Base-by-base conservation (phyloP, 2,329 filamentous ascomycete genomes). In the Didymella lethalis region DNA sequence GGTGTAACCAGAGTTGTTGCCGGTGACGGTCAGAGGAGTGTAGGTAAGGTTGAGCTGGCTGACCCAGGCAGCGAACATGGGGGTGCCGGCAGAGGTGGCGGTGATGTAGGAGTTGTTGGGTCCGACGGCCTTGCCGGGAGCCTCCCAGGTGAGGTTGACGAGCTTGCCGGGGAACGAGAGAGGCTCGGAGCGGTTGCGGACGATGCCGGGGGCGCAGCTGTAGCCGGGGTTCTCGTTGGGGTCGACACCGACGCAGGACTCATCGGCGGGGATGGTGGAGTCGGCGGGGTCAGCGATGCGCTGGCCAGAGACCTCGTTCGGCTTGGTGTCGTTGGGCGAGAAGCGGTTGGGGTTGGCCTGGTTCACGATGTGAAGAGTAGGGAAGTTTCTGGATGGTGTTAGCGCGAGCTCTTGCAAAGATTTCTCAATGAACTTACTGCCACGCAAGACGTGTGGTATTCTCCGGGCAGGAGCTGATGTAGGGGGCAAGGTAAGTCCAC, bases 21-120 rank as follows among this genome's bases (percentile, higher is more conserved):
- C 85, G 0, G 92, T 95, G 12, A 90, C 81, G 62, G 91, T 92
- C 18, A 83, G 69, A 46, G 79, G 78, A 6, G 81, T 83, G 73
- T 83, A 83, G 2, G 81, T 83, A 28, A 83, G 53, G 71, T 83
- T 83, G 32, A 95, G 80, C 80, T 95, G 92, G 0, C 83, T 84
- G 1, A 91, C 89, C 90, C 91, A 96, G 0, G 87, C 85, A 0
- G 91, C 91, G 64, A 84, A 96, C 57, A 80, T 77, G 0, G 92
- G 89, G 3, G 75, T 67, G 2, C 82, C 82, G 0, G 88, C 90
- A 18, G 70, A 65, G 0, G 83, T 82, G 0, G 81, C 75, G 0
- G 92, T 94, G 48, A 92, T 79, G 73, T 96, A 96, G 71, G 86
- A 90, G 79, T 92, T 92, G 77, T 96, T 94, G 0, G 92, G 92